Percentiles rank a stretch among this genome's conserved stretches.
These are phyloP conservation scores for Jatropha multifida DNA, from an alignment of 441 rosid genomes.

Conservation along the genomic window DNA sequence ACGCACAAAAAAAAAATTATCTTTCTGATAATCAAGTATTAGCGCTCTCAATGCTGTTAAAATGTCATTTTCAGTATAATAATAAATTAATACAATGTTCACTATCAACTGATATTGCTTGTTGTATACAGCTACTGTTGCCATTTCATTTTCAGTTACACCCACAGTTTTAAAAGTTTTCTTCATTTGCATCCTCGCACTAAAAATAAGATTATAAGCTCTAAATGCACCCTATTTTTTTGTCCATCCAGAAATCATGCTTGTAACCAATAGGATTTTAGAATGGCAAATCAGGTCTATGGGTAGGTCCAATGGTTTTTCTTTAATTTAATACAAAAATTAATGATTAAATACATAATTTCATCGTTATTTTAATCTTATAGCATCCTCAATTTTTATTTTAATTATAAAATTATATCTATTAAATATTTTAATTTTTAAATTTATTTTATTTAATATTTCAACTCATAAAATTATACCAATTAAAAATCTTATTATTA, in stretches of 20 bases:
- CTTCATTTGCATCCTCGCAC: neutral
- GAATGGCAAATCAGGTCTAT: too few relatives aligned
- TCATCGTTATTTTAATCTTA: too few relatives aligned
- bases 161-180: neutral
- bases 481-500: too few relatives aligned
- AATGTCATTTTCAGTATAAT: constrained; percentile 23
- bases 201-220: neutral
- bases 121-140: neutral
- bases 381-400: too few relatives aligned
- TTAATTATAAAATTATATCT: too few relatives aligned
- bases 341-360: too few relatives aligned
- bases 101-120: neutral
- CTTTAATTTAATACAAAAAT: too few relatives aligned
- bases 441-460: too few relatives aligned
- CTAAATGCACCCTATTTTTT: neutral
- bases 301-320: too few relatives aligned
- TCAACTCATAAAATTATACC: too few relatives aligned
- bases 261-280: too few relatives aligned
- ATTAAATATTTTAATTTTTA: too few relatives aligned
- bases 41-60: constrained; percentile 16
- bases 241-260: neutral
- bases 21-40: neutral
- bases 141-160: constrained; percentile 7
- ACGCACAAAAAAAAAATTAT: neutral
- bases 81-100: neutral